Conservation (phyloP, 164 flowering plant species). For the Dillenia suffruticosa region DNA sequence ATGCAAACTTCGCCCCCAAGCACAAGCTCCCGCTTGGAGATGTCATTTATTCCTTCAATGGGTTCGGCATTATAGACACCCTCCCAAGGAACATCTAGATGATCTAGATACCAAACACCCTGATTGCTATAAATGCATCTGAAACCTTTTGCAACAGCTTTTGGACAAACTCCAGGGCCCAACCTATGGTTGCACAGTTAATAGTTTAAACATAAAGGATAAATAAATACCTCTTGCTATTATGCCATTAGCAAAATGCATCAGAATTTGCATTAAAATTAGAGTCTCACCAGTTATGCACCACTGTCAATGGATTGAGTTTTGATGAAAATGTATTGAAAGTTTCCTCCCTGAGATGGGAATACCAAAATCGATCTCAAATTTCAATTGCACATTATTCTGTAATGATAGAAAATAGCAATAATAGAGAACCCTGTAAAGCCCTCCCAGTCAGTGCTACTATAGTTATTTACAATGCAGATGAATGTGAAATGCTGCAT, state of each 20-base stretch:
- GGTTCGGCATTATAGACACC: slow-evolving; percentile 71
- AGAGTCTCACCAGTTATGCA: slow-evolving; percentile 85
- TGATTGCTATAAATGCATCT: slow-evolving; percentile 90
- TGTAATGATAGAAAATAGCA: too few species aligned
- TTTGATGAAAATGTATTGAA: slow-evolving; percentile 63
- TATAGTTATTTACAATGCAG: too few species aligned
- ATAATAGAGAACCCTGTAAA: too few species aligned
- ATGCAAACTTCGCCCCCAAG: slow-evolving; percentile 98
- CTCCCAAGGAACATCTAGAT: slow-evolving; percentile 82
- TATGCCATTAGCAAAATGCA: slow-evolving; percentile 1
- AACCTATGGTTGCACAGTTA: slow-evolving; percentile 40
- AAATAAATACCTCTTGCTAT: not conserved
- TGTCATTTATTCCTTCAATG: slow-evolving; percentile 59
- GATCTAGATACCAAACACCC: slow-evolving; percentile 95
- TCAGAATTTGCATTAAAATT: not conserved
- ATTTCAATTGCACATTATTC: not conserved
- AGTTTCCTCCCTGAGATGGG: slow-evolving; percentile 83
- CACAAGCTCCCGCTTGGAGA: slow-evolving; percentile 60
- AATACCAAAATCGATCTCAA: slow-evolving; percentile 6
- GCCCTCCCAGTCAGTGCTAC: too few species aligned
- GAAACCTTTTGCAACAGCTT: slow-evolving; percentile 84
- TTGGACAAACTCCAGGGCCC: slow-evolving; percentile 84
- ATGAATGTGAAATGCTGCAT: too few species aligned
- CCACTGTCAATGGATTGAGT: slow-evolving; percentile 76
- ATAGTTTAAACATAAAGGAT: not conserved